A percentile compares a stretch with the other conserved stretches of the same genome.
These are phyloP conservation scores for Ascosphaera aggregata DNA, from an alignment of 2,329 filamentous ascomycete species.

Conservation along the genomic window DNA sequence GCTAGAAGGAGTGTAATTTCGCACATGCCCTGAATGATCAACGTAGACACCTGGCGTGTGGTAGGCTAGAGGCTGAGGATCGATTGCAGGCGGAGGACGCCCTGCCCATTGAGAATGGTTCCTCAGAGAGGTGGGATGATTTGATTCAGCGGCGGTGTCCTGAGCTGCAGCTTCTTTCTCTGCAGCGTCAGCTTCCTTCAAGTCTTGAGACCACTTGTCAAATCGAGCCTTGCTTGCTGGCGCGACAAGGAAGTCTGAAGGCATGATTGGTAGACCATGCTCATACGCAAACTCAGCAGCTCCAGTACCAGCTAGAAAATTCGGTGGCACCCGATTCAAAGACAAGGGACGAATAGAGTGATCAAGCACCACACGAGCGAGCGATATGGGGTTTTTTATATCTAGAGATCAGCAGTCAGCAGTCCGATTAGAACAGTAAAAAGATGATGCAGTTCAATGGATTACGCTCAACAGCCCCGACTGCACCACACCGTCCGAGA, in stretches of 20 bases:
- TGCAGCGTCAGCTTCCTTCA: conserved; percentile 24
- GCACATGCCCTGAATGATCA: too few relatives aligned
- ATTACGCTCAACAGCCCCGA: conserved; percentile 74
- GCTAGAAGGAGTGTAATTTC: too few relatives aligned
- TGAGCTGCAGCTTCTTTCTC: conserved; percentile 8
- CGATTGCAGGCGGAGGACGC: too few relatives aligned
- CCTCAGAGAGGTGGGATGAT: too few relatives aligned
- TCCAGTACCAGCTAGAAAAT: conserved; percentile 67
- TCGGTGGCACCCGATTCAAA: conserved; percentile 73
- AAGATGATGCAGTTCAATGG: conserved; percentile 7
- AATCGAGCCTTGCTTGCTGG: conserved; percentile 57
- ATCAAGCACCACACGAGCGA: conserved; percentile 66
- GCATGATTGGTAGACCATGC: conserved; percentile 48
- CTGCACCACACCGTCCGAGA: conserved; percentile 72
- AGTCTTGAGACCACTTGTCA: conserved; percentile 48
- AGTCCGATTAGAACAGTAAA: conserved; percentile 7
- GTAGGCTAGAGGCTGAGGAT: too few relatives aligned
- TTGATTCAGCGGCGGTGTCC: too few relatives aligned
- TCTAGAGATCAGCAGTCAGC: conserved; percentile 32
- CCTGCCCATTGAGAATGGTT: too few relatives aligned
- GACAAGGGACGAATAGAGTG: conserved; percentile 54
- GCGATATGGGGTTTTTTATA: conserved; percentile 74
- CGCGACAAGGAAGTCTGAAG: conserved; percentile 58
- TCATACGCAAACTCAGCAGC: conserved; percentile 70
- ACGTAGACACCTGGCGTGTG: too few relatives aligned